Conservation (phyloP, 306 rosid species). For the Mucuna pruriens region DNA sequence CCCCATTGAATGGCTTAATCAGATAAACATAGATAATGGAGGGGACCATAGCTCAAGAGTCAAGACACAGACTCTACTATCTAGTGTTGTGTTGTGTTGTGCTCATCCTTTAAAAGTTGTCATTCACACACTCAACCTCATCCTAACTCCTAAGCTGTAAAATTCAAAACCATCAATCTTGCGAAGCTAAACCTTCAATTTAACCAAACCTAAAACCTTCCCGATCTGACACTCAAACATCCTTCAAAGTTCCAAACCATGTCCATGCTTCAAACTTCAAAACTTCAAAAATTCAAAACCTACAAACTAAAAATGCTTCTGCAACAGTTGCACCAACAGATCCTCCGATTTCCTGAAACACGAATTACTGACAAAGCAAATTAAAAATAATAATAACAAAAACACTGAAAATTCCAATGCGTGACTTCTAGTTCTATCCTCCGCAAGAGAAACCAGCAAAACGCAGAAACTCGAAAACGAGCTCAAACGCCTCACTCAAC, state of each 20-base stretch:
- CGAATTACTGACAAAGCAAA: not conserved
- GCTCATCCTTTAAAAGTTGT: slow-evolving; percentile 43
- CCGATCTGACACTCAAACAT: slow-evolving; percentile 39
- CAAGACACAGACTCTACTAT: slow-evolving; percentile 51
- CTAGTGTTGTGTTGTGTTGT: slow-evolving; percentile 24
- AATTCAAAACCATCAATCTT: slow-evolving; percentile 32
- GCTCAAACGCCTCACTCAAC: slow-evolving; percentile 25
- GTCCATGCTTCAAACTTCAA: slow-evolving; percentile 11
- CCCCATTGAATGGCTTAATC: slow-evolving; percentile 63
- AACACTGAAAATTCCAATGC: not conserved
- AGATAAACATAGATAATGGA: slow-evolving; percentile 48
- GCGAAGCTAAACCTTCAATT: slow-evolving; percentile 29
- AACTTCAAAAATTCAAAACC: not conserved
- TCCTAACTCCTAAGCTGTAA: slow-evolving; percentile 28
- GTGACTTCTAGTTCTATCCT: not conserved
- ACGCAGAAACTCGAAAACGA: slow-evolving; percentile 9
- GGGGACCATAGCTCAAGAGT: slow-evolving; percentile 68
- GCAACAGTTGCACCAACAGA: slow-evolving; percentile 17
- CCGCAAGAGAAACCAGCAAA: not conserved
- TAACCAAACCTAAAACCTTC: slow-evolving; percentile 16
- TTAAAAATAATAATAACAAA: not conserved
- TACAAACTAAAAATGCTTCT: not conserved
- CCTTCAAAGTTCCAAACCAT: not conserved
- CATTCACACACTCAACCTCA: slow-evolving; percentile 50
- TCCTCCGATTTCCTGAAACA: slow-evolving; percentile 34